A percentile compares a stretch with the other conserved stretches of the same genome.
phyloP scores from a whole-genome alignment of 495 filamentous ascomycete species.

The Talaromyces trachyspermus region DNA sequence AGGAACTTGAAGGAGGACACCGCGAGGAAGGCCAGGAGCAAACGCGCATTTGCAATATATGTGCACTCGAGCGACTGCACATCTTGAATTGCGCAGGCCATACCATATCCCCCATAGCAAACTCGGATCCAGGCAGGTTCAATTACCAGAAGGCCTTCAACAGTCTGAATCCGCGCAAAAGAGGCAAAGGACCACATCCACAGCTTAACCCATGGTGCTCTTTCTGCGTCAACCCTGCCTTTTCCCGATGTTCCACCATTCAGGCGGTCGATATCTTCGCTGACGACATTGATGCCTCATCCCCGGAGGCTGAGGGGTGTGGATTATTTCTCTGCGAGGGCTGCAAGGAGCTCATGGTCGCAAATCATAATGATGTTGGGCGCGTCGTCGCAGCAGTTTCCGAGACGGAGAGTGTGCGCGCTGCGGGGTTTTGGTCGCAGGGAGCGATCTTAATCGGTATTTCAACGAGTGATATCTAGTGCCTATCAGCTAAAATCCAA shows the following conservation, averaged over 20 bases:
- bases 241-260: slow-evolving; percentile 21
- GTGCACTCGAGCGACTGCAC: slow-evolving; percentile 23
- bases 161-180: slow-evolving; percentile 8
- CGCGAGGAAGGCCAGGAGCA: slow-evolving; percentile 17
- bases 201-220: slow-evolving; percentile 28
- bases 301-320: slow-evolving; percentile 22
- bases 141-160: slow-evolving; percentile 19
- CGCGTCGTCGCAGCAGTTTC: slow-evolving; percentile 15
- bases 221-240: slow-evolving; percentile 32
- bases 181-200: slow-evolving; percentile 8
- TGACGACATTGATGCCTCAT: slow-evolving; percentile 9
- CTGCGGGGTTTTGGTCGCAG: slow-evolving; percentile 3
- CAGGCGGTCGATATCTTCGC: slow-evolving; percentile 11
- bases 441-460: slow-evolving; percentile 6
- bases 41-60: slow-evolving; percentile 31
- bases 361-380: slow-evolving; percentile 19
- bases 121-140: slow-evolving; percentile 11
- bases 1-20: slow-evolving; percentile 29
- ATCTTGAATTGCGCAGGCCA: slow-evolving; percentile 23
- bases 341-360: slow-evolving; percentile 22
- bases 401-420: background rate
- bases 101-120: no score
- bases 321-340: slow-evolving; percentile 32
- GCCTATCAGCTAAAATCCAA: background rate
- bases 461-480: background rate